Conservation (phyloP, 768 basidiomycete species). For the Mycena olivaceomarginata region DNA sequence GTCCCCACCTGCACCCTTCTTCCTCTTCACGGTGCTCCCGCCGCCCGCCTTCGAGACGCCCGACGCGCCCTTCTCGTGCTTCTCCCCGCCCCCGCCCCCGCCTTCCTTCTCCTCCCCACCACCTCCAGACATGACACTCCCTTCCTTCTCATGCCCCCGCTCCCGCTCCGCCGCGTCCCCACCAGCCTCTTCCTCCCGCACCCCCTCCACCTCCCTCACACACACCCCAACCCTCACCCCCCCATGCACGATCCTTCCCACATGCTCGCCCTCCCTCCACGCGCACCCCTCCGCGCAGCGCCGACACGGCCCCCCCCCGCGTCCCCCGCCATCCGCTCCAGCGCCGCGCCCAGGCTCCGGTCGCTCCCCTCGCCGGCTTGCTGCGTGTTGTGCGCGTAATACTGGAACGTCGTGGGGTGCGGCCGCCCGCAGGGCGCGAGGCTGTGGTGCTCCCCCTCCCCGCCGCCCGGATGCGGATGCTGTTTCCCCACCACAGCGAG, state of each 20-base stretch:
- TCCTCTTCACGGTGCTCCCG: background rate
- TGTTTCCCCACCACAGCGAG: too few species aligned
- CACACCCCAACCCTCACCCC: conserved; percentile 53
- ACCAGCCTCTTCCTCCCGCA: background rate
- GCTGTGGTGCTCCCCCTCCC: conserved; percentile 7
- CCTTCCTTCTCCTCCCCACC: conserved; percentile 22
- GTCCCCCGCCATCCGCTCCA: conserved; percentile 54
- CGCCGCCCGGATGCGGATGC: too few species aligned
- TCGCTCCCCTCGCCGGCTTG: conserved; percentile 53
- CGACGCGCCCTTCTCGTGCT: background rate
- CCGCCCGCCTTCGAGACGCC: background rate
- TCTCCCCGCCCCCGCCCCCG: background rate
- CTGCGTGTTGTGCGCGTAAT: conserved; percentile 57
- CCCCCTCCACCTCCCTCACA: conserved; percentile 25
- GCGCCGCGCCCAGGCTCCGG: conserved; percentile 64
- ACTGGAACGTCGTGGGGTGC: conserved; percentile 70
- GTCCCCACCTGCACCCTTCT: background rate
- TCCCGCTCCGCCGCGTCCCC: too few species aligned
- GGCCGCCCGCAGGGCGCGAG: conserved; percentile 66
- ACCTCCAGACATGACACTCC: conserved; percentile 34
- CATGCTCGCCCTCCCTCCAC: conserved; percentile 55
- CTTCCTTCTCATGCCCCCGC: background rate
- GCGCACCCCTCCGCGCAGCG: conserved; percentile 39
- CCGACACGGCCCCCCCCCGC: conserved; percentile 12
- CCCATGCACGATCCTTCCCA: conserved; percentile 59